These are phyloP conservation scores for Epichloe brachyelytri DNA, from an alignment of 2,329 filamentous ascomycete genomes.

Conservation along the genomic window DNA sequence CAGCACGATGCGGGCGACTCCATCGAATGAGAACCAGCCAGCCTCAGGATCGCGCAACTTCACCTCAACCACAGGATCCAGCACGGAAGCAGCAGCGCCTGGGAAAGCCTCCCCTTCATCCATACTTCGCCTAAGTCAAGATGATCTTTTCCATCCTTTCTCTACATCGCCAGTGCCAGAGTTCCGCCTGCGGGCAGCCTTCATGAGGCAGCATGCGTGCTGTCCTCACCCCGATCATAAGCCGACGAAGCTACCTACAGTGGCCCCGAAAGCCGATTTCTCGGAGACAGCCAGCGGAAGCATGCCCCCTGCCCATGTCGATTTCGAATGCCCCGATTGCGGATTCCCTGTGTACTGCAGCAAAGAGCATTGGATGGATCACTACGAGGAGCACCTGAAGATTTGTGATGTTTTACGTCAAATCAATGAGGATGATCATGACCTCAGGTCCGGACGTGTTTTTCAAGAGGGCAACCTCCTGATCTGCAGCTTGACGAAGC, in stretches of 20 bases:
- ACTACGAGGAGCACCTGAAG: conserved; percentile 85
- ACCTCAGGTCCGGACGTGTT: conserved; percentile 75
- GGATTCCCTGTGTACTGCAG: conserved; percentile 89
- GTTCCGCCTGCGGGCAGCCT: conserved; percentile 76
- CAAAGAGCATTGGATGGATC: conserved; percentile 88
- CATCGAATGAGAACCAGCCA: conserved; percentile 7
- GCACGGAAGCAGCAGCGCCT: conserved; percentile 16
- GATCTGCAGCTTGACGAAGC: conserved; percentile 84
- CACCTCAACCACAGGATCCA: conserved; percentile 15
- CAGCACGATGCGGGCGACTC: conserved; percentile 8
- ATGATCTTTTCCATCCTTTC: conserved; percentile 90
- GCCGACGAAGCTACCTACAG: conserved; percentile 54
- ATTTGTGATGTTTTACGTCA: conserved; percentile 84
- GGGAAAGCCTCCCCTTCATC: conserved; percentile 12
- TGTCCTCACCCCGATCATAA: conserved; percentile 86
- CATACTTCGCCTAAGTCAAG: conserved; percentile 39
- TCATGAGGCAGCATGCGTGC: conserved; percentile 85
- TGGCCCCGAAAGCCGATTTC: conserved; percentile 50
- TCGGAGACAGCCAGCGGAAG: conserved; percentile 40
- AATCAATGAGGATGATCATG: conserved; percentile 97
- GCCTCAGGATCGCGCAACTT: conserved; percentile 15
- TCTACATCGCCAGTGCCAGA: conserved; percentile 77
- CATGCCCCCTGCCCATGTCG: conserved; percentile 64
- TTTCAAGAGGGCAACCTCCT: conserved; percentile 90
- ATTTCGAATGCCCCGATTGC: conserved; percentile 93